phyloP scores from a whole-genome alignment of 106 monocot genomes.

The Dendrobium nobile region DNA sequence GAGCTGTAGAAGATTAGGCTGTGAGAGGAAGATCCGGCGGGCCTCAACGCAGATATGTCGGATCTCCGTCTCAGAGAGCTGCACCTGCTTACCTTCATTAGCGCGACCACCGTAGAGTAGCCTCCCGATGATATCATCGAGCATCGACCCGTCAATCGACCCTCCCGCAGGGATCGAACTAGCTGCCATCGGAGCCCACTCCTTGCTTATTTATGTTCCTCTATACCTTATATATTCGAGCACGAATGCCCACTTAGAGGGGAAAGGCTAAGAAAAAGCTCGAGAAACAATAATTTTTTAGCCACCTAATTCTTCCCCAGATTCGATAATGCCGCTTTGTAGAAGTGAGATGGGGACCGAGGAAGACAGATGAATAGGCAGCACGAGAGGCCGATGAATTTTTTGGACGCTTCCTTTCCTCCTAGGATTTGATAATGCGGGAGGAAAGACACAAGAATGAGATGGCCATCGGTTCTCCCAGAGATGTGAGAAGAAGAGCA shows the following conservation, averaged over 20 bases:
- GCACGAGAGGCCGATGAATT: no score
- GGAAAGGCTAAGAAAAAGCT: not conserved
- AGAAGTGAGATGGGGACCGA: no score
- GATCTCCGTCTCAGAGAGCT: conserved; percentile 25
- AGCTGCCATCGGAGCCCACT: not conserved
- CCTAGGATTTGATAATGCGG: no score
- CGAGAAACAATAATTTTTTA: not conserved
- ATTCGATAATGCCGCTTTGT: no score
- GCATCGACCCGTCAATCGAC: not conserved
- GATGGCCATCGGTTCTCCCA: no score
- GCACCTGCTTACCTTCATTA: conserved; percentile 21
- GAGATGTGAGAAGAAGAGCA: no score
- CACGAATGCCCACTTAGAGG: not conserved
- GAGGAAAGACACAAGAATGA: no score
- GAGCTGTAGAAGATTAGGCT: conserved; percentile 20
- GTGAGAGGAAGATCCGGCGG: conserved; percentile 14
- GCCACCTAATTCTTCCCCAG: no score
- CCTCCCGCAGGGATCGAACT: not conserved
- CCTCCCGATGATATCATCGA: conserved; percentile 17
- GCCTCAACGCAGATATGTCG: conserved; percentile 16
- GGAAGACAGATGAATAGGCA: no score
- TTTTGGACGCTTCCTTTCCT: no score
- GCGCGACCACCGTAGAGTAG: conserved; percentile 7
- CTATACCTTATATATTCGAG: not conserved
- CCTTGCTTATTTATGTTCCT: not conserved